These are phyloP conservation scores for Nevesoporus exiguus DNA, from an alignment of 768 basidiomycete species.

Conservation along the genomic window DNA sequence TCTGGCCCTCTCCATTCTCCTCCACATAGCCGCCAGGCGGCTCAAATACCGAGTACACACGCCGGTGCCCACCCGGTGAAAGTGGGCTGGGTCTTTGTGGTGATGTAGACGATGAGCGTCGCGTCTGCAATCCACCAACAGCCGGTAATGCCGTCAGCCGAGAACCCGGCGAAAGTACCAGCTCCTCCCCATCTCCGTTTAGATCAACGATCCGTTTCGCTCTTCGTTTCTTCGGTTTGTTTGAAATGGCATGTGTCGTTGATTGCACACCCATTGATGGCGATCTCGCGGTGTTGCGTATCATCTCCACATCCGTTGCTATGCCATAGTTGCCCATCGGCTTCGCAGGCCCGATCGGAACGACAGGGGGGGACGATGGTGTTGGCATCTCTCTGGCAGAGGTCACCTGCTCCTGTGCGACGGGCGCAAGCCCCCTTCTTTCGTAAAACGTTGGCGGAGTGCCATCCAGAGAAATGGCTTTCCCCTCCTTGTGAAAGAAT, in stretches of 20 bases:
- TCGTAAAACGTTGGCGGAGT: constrained; percentile 67
- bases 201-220: constrained; percentile 78
- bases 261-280: constrained; percentile 39
- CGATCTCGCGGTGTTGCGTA: constrained; percentile 24
- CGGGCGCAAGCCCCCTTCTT: constrained; percentile 50
- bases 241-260: constrained; percentile 42
- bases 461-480: constrained; percentile 73
- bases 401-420: constrained; percentile 50
- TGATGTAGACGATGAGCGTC: constrained; percentile 13
- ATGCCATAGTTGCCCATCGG: constrained; percentile 11
- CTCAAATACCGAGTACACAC: constrained; percentile 51
- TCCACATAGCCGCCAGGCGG: constrained; percentile 29
- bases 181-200: constrained; percentile 43
- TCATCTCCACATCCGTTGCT: constrained; percentile 18
- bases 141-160: constrained; percentile 1
- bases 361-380: constrained; percentile 56
- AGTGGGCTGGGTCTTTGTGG: constrained; percentile 19
- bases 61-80: constrained; percentile 14
- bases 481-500: constrained; percentile 83
- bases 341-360: constrained; percentile 47
- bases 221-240: constrained; percentile 55
- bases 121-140: not conserved
- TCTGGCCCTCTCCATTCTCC: constrained; percentile 24
- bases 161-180: constrained; percentile 31
- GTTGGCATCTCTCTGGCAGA: constrained; percentile 47